A percentile compares a stretch with the other conserved stretches of the same genome.
These are phyloP conservation scores for Vachellia pachyceras DNA, from an alignment of 306 rosid species.

Conservation along the genomic window DNA sequence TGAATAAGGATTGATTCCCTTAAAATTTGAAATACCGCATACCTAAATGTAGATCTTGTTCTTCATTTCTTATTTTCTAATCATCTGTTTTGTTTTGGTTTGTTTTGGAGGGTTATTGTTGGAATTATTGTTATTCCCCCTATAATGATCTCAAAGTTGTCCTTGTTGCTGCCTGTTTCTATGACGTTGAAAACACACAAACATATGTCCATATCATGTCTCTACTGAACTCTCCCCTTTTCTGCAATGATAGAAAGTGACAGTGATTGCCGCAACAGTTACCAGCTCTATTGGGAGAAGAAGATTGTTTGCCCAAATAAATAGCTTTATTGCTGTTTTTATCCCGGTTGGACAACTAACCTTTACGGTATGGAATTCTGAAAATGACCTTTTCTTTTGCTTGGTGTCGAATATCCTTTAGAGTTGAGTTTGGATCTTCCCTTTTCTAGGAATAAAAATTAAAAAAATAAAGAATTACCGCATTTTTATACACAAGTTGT, in stretches of 20 bases:
- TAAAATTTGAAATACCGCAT: too few species aligned
- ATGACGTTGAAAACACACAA: constrained; percentile 7
- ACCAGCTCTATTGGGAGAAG: constrained; percentile 85
- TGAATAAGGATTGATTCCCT: too few species aligned
- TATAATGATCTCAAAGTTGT: background rate
- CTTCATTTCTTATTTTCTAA: too few species aligned
- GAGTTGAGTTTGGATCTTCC: constrained; percentile 7
- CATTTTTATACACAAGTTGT: background rate
- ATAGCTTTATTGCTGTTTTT: constrained; percentile 91
- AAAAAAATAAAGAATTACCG: background rate
- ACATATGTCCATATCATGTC: constrained; percentile 1
- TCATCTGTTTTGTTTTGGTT: too few species aligned
- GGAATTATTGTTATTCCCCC: background rate
- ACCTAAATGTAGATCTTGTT: too few species aligned
- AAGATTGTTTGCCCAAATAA: constrained; percentile 81
- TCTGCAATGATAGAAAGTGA: constrained; percentile 74
- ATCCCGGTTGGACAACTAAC: constrained; percentile 92
- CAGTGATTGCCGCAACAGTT: constrained; percentile 77
- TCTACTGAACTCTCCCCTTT: constrained; percentile 33
- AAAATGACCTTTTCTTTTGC: background rate
- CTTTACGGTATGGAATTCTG: constrained; percentile 68
- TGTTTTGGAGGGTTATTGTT: background rate
- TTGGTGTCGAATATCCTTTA: constrained; percentile 12
- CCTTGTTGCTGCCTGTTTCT: constrained; percentile 19
- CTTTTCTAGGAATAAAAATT: background rate